Base-by-base conservation (phyloP, 2,329 filamentous ascomycete species). In the Trichophyton benhamiae region DNA sequence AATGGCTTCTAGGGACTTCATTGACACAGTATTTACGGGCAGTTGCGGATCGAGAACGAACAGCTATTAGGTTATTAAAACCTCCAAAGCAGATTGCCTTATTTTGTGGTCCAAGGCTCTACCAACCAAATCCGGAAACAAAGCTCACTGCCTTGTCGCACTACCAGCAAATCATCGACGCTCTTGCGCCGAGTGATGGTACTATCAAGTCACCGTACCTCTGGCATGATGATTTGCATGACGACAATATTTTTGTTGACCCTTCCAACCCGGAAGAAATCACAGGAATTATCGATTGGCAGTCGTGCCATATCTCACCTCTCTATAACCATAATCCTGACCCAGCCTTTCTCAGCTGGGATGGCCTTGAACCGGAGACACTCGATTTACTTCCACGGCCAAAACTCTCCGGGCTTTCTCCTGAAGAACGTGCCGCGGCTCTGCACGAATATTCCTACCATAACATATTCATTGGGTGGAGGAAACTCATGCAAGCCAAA, bases 201-300 rank as follows among this genome's bases (percentile, higher is more conserved):
- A 41, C 63, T 49, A 38, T 60, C 3, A 44, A 36, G 27, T 68
- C 36, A 1, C 66, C 68, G 1, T 63, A 38, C 59, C 65, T 71
- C 59, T 72, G 70, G 68, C 57, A 58, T 42, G 9, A 41, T 15
- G 67, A 71, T 66, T 61, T 71, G 38, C 68, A 71, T 57, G 63
- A 67, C 64, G 67, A 69, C 17, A 71, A 71, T 61, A 63, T 73
- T 57, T 73, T 72, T 42, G 65, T 72, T 30, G 70, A 73, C 63
- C 68, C 67, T 20, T 9, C 66, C 7, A 7, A 69, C 69, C 64
- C 66, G 1, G 65, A 60, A 61, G 65, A 60, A 4, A 68, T 72
- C 22, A 66, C 67, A 3, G 66, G 67, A 7, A 70, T 73, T 7
- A 72, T 73, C 25, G 68, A 72, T 63, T 72, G 69, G 70, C 68